Evolutionary conservation across 176 grass and related monocot genomes (phyloP).

Genomic region (Hordeum marinum): DNA sequence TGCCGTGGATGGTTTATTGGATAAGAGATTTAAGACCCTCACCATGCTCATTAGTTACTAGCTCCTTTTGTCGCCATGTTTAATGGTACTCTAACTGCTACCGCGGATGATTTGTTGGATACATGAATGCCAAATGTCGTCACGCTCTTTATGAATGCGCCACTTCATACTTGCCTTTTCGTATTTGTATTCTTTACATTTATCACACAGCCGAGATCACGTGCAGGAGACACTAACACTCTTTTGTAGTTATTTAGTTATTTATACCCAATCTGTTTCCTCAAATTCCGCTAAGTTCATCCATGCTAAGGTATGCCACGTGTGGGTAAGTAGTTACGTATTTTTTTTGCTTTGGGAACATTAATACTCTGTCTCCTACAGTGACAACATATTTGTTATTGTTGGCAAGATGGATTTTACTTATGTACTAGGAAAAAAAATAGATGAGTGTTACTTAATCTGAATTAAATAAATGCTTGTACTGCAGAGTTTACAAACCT

Average conservation of each 20-base stretch:
- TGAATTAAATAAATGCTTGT: not conserved
- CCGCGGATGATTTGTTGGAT: not conserved
- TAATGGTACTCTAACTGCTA: not conserved
- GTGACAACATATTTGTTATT: not conserved
- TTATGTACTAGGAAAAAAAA: not conserved
- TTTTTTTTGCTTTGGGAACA: not conserved
- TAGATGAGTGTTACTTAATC: not conserved
- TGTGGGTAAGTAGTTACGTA: not conserved
- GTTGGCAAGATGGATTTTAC: slow-evolving; percentile 3
- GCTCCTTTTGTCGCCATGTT: not conserved
- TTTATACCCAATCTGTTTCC: slow-evolving; percentile 10
- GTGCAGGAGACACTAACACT: not conserved
- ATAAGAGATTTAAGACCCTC: too few species aligned
- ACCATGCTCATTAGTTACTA: not conserved
- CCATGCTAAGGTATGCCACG: not conserved
- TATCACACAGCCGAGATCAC: not conserved
- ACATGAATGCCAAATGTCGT: not conserved
- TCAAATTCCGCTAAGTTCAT: not conserved
- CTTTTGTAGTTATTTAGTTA: not conserved
- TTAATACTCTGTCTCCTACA: not conserved
- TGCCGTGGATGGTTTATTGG: not conserved
- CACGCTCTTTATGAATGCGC: not conserved
- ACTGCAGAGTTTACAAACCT: not conserved
- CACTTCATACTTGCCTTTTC: not conserved
- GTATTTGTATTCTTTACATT: not conserved